Base-by-base conservation (phyloP, 1,284 basidiomycete species). In the Melampsora larici-populina region DNA sequence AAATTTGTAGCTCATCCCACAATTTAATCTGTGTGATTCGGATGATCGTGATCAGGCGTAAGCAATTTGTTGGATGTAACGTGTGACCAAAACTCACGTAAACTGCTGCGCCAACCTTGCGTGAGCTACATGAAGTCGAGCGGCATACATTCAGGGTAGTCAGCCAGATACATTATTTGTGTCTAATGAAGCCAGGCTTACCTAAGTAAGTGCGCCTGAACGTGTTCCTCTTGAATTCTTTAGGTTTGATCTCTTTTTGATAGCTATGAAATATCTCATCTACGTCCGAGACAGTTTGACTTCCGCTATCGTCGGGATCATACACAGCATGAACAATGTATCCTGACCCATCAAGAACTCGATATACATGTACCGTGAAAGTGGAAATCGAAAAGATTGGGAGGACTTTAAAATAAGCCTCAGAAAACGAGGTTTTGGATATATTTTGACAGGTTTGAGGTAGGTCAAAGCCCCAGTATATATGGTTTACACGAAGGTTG, bases 81-180 rank as follows among this genome's bases (percentile, higher is more conserved):
- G n/a, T 15, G 24, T 46, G 63, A 21, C 29, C 1, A 51, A 49
- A 15, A 17, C 67, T 33, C 40, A 77, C 74, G 74, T 77, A 36
- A 77, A 77, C 21, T 66, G 26, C 46, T 77, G 74, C 26, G 74
- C 65, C 21, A 69, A 51, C 55, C 31, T 69, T 51, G 51, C 67
- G 33, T 31, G 55, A 31, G 60, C 74, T 77, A 26, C 33, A 24
- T 29, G 26, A 58, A 24, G 21, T 24, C 18, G 55, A 29, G 55
- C 26, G 18, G 7, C 55, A n/a, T 24, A 58, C 21, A 58, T 58
- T 58, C 40, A 43, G 11, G 18, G 26, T 58, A 58, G 55, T 58
- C 55, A 58, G 55, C 26, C 7, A 29, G 7, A 58, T 58, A 29
- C 7, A n/a, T 24, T 15, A n/a, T 24, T 24, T 58, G 7, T 11